Evolutionary conservation across 371 early-diverging fungal species (phyloP), one percentile per base, ranked within the genome.

Genomic region (Mucor piriformis): DNA sequence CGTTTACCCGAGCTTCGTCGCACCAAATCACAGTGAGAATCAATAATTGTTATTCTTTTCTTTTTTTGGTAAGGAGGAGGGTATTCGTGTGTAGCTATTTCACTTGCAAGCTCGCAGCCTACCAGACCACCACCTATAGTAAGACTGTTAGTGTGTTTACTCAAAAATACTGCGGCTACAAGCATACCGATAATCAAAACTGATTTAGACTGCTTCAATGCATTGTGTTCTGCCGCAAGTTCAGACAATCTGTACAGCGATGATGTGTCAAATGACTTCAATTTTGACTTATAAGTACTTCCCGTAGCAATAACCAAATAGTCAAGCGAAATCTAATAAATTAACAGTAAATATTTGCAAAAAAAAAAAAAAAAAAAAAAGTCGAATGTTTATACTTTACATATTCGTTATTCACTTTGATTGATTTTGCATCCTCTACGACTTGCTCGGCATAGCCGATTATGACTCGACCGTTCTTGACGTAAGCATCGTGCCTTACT

Each of bases 251-350:
- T 58, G 38, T 77, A 77, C 7, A 69, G 49, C 2, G 74, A 57
- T 6, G 77, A 74, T 0, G 69, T 64, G 50, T 74, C 74, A 52
- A 67, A 64, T 6, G 74, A 69, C 27, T 74, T 75, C 20, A 79
- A 64, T 18, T 77, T 79, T 29, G 73, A 74, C n/a, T 66, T 75
- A 64, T 85, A 84, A 15, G 67, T 59, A 42, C 85, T 82, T 5
- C 92, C 92, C 0, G 89, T 88, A 23, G 86, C 86, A 38, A 91
- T 70, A 4, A 86, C 83, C 33, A 87, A 66, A 63, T 88, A 88
- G 61, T 91, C 87, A 66, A 86, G 89, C 32, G 52, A 49, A 24
- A 63, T 32, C 64, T 63, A 52, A 21, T 29, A 32, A 7, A 50
- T 7, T 15, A 35, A 37, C 5, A 47, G 32, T 37, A 37, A 38